These are phyloP conservation scores for Cadophora sp. DNA, from an alignment of 2,329 filamentous ascomycete species.

Conservation along the genomic window DNA sequence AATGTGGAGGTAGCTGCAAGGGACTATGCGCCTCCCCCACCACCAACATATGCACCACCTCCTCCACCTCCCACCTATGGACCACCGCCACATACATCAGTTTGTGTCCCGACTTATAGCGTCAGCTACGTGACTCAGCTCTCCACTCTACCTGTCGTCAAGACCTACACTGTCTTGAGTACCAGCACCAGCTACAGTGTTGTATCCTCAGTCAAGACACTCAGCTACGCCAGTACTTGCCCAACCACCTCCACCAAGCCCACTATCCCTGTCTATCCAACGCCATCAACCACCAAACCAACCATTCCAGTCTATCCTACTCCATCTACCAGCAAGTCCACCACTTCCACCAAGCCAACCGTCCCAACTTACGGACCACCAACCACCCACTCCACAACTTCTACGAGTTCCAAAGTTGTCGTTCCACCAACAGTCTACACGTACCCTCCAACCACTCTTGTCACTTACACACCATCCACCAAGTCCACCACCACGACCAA, in stretches of 20 bases:
- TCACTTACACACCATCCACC: not conserved
- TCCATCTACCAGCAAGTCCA: not conserved
- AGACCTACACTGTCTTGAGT: constrained; percentile 18
- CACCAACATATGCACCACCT: constrained; percentile 1
- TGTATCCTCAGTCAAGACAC: not conserved
- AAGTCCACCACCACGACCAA: not conserved
- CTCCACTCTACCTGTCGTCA: constrained; percentile 4
- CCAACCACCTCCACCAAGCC: not conserved
- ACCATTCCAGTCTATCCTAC: not conserved
- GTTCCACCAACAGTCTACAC: not conserved
- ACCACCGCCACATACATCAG: not conserved
- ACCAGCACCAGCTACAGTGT: constrained; percentile 7
- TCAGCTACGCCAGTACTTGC: constrained; percentile 9
- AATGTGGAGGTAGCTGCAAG: constrained; percentile 9
- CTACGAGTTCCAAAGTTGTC: not conserved
- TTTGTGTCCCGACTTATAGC: constrained; percentile 13
- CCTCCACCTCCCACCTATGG: constrained; percentile 14
- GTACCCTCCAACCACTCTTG: not conserved
- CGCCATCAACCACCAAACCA: not conserved
- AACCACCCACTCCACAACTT: not conserved
- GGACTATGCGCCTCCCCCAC: constrained; percentile 15
- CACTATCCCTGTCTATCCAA: not conserved
- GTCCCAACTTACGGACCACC: not conserved
- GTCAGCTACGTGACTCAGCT: constrained; percentile 10
- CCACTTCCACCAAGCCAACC: not conserved